Evolutionary conservation across 2,329 filamentous ascomycete genomes (phyloP), one percentile per base, ranked within the genome.

Genomic region (Talaromyces amestolkiae): DNA sequence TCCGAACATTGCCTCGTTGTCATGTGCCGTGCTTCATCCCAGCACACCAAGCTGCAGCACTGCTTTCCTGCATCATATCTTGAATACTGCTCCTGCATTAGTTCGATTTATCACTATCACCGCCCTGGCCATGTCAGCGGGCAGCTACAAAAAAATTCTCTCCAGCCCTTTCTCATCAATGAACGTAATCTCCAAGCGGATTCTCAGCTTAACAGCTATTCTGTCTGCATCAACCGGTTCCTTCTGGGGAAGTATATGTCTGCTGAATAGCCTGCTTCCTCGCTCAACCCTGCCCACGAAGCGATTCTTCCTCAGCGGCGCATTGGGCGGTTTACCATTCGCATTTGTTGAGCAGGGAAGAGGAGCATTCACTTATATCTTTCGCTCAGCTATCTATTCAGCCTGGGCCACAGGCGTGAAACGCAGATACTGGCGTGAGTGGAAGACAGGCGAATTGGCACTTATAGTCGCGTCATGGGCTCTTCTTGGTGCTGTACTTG

Each of bases 371-470:
- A 72, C 97, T 67, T 95, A 95, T 77, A 89, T 87, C 69, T 87
- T 91, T 35, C 85, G 93, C 2, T 81, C 89, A n/a, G 92, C 90
- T 66, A 82, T 97, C 35, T 91, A 96, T 75, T 91, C 87, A 43
- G 78, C 93, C 54, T 98, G 93, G 92, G 96, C 96, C 81, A 92
- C 96, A 0, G 93, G 93, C n/a, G 87, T 91, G 64, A 98, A 98
- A 87, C 83, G 89, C 39, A 86, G 92, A 1, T 92, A 92, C 87
- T 97, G 94, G 92, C 87, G 85, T 69, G 91, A 91, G 11, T 84
- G 95, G 75, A 87, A 85, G 72, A 91, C 91, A 43, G 93, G 93
- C 0, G 94, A 98, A 77, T 87, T 97, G 5, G 86, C 90, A 80
- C 81, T 98, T 3, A 93, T 98, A 73, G 90, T 94, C 17, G 77